These are phyloP conservation scores for Lichtheimia ramosa DNA, from an alignment of 371 early-diverging fungal genomes.

Conservation along the genomic window DNA sequence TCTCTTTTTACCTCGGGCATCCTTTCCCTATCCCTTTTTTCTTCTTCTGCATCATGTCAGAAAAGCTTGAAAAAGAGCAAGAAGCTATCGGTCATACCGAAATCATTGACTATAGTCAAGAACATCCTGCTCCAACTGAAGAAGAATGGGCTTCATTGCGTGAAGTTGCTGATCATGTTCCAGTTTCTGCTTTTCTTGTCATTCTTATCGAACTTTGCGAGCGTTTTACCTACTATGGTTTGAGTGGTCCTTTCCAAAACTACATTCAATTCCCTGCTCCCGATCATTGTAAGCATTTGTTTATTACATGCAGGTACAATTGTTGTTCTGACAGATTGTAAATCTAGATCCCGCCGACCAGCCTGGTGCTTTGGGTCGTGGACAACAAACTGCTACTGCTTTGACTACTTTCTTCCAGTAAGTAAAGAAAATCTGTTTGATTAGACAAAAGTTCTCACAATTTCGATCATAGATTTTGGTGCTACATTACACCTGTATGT, in stretches of 20 bases:
- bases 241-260: slow-evolving; percentile 68
- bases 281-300: slow-evolving; percentile 24
- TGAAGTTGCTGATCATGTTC: slow-evolving; percentile 40
- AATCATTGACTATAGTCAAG: neutral
- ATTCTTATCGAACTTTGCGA: slow-evolving; percentile 58
- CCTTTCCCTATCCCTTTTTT: neutral
- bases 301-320: neutral
- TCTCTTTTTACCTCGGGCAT: neutral
- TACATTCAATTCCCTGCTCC: slow-evolving; percentile 55
- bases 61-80: slow-evolving; percentile 3
- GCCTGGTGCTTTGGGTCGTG: slow-evolving; percentile 48
- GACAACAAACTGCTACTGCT: slow-evolving; percentile 65
- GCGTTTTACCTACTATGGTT: slow-evolving; percentile 79
- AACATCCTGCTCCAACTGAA: slow-evolving; percentile 41
- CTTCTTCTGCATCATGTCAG: neutral
- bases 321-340: neutral
- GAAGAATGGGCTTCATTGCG: slow-evolving; percentile 39
- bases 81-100: neutral
- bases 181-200: slow-evolving; percentile 44
- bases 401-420: slow-evolving; percentile 71
- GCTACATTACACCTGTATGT: slow-evolving; percentile 76
- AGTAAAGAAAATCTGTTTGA: neutral
- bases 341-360: slow-evolving; percentile 38
- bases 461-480: slow-evolving; percentile 53
- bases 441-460: neutral